phyloP scores from a whole-genome alignment of 176 grass and related monocot species.

The Juncus inflexus region DNA sequence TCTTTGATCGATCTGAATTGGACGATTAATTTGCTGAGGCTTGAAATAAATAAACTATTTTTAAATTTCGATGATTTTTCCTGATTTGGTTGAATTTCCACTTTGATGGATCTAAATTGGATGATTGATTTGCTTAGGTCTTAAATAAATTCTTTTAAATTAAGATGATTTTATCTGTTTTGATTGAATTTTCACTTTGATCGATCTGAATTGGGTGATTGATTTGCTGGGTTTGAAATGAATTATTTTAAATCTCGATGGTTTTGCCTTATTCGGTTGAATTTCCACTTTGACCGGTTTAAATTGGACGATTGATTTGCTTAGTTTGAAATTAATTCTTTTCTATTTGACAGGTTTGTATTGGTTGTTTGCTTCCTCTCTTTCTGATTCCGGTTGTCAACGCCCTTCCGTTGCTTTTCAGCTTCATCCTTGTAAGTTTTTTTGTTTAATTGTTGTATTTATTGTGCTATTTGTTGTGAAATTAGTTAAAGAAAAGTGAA shows the following conservation, averaged over 20 bases:
- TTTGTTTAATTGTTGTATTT: background rate
- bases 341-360: slow-evolving; percentile 49
- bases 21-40: no score
- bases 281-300: background rate
- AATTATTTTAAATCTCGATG: slow-evolving; percentile 10
- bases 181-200: background rate
- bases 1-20: no score
- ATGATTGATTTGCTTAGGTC: background rate
- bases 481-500: background rate
- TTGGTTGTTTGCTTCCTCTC: slow-evolving; percentile 76
- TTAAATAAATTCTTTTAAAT: background rate
- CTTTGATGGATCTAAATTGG: background rate
- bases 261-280: slow-evolving; percentile 24
- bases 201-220: background rate
- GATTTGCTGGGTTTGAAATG: background rate
- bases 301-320: background rate
- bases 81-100: background rate
- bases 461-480: background rate
- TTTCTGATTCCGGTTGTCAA: slow-evolving; percentile 92
- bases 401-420: slow-evolving; percentile 84
- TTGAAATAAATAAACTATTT: background rate
- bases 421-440: slow-evolving; percentile 64
- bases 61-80: background rate
- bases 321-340: background rate
- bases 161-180: no score